Evolutionary conservation across 1,284 basidiomycete genomes (phyloP).

Genomic region (Gastroboletus turbinatus): DNA sequence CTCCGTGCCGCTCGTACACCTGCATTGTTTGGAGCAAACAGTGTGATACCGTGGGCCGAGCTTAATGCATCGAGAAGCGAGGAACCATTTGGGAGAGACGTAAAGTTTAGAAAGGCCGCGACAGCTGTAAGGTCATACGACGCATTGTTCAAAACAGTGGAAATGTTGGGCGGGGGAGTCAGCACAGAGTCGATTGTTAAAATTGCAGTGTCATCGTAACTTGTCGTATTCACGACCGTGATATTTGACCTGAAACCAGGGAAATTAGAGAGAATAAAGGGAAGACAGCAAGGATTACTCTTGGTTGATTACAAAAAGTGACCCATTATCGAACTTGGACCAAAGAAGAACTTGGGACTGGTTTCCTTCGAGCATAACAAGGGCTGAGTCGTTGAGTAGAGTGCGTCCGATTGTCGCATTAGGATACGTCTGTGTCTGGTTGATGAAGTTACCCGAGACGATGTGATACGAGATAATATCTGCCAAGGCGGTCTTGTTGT

Average conservation of each 20-base stretch:
- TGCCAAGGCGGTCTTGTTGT: constrained; percentile 40
- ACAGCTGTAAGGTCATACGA: constrained; percentile 29
- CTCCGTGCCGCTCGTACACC: constrained; percentile 44
- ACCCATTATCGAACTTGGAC: constrained; percentile 45
- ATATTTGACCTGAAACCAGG: constrained; percentile 39
- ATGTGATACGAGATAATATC: constrained; percentile 63
- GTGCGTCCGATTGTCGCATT: constrained; percentile 67
- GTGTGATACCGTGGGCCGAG: constrained; percentile 56
- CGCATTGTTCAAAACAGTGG: constrained; percentile 40
- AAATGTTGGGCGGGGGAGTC: constrained; percentile 51
- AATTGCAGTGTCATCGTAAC: constrained; percentile 50
- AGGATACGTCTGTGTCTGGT: constrained; percentile 42
- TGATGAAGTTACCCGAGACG: constrained; percentile 51
- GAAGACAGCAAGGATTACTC: constrained; percentile 35
- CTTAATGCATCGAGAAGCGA: constrained; percentile 44
- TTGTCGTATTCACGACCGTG: constrained; percentile 46
- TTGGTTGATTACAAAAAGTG: constrained; percentile 55
- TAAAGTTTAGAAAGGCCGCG: constrained; percentile 24
- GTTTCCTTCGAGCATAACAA: constrained; percentile 55
- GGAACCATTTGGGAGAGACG: constrained; percentile 24
- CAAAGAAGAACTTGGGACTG: constrained; percentile 65
- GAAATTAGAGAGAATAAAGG: background rate
- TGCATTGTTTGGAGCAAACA: constrained; percentile 65
- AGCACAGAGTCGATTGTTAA: constrained; percentile 54
- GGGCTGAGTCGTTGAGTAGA: constrained; percentile 47